phyloP scores from a whole-genome alignment of 139 green algal genomes.

The Chlorella sp. region DNA sequence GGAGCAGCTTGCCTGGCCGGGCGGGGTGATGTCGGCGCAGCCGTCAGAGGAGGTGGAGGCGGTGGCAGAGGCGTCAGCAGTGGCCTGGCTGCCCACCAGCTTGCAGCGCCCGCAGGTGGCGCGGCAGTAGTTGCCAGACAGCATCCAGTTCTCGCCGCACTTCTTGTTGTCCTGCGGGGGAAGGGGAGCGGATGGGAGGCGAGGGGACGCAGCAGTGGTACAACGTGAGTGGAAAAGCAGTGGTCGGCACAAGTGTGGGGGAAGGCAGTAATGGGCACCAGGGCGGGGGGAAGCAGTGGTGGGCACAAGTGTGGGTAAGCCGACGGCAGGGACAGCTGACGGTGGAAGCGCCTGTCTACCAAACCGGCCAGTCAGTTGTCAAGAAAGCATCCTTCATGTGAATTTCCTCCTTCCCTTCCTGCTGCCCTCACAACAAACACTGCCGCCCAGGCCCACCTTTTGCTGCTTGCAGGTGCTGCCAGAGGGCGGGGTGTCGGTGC shows the following conservation, averaged over 20 bases:
- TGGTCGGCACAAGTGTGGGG: too few species aligned
- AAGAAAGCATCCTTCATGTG: too few species aligned
- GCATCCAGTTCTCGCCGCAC: conserved; percentile 20
- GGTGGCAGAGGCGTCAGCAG: neutral
- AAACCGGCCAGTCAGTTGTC: neutral
- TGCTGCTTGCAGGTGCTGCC: conserved; percentile 22
- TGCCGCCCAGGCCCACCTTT: neutral
- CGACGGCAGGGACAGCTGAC: too few species aligned
- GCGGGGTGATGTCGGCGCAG: conserved; percentile 34
- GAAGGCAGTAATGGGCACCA: neutral
- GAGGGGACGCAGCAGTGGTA: too few species aligned
- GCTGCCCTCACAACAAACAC: neutral
- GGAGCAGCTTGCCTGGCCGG: conserved; percentile 23
- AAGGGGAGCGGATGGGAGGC: neutral
- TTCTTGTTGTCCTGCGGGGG: conserved; percentile 2
- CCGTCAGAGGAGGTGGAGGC: neutral
- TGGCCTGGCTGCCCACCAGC: neutral
- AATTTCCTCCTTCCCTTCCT: neutral
- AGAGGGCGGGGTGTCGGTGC: conserved; percentile 12
- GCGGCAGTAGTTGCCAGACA: conserved; percentile 9
- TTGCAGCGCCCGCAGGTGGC: neutral
- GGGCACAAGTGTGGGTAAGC: neutral
- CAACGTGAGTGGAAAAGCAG: neutral
- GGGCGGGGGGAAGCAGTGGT: neutral
- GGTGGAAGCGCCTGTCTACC: too few species aligned